Conservation (phyloP, 2,329 filamentous ascomycete genomes). For the Trichoderma oligosporum region DNA sequence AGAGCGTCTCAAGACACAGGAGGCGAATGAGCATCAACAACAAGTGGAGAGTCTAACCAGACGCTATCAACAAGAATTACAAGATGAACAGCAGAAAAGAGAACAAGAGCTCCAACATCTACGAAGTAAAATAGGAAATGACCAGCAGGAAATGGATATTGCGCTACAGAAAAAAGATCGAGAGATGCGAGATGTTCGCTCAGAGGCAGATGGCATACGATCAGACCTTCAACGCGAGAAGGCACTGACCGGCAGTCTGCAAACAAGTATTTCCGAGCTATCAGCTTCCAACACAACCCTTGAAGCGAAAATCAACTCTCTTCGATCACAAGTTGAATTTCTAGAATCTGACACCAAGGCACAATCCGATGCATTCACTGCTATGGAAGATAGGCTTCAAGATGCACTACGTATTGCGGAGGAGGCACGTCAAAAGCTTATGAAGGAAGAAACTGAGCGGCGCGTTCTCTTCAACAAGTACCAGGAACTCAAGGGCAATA, state of each 20-base stretch:
- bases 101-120: constrained; percentile 64
- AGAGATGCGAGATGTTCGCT: constrained; percentile 49
- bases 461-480: constrained; percentile 96
- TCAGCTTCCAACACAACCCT: constrained; percentile 61
- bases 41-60: constrained; percentile 63
- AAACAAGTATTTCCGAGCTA: constrained; percentile 54
- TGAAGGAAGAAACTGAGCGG: constrained; percentile 85
- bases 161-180: constrained; percentile 51
- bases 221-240: constrained; percentile 60
- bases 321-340: constrained; percentile 81
- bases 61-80: constrained; percentile 60
- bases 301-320: constrained; percentile 69
- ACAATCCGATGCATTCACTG: constrained; percentile 79
- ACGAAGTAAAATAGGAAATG: constrained; percentile 48
- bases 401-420: constrained; percentile 69
- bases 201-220: constrained; percentile 43
- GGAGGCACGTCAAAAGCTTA: constrained; percentile 72
- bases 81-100: constrained; percentile 58
- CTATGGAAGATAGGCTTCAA: constrained; percentile 74
- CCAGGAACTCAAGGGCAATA: constrained; percentile 96
- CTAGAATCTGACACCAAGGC: constrained; percentile 86
- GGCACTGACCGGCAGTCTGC: constrained; percentile 51
- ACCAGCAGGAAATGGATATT: constrained; percentile 49
- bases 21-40: constrained; percentile 60
- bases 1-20: constrained; percentile 39